A percentile compares a stretch with the other conserved stretches of the same genome.
phyloP scores from a whole-genome alignment of 257 asterid species.

The Solanum sejunctum region DNA sequence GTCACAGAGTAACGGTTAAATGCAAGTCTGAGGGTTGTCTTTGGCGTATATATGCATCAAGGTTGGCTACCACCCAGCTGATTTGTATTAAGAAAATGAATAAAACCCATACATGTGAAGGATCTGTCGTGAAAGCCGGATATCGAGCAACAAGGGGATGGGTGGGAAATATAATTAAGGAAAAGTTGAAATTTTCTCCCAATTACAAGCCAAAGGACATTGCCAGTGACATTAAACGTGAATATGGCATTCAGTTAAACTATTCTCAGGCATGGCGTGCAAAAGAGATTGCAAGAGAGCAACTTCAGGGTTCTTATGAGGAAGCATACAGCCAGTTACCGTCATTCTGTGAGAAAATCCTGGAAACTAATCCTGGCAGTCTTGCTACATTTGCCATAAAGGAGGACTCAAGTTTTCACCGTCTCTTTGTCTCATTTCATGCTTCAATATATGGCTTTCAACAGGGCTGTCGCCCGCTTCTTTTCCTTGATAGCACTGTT shows the following conservation, averaged over 20 bases:
- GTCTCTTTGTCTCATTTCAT: conserved; percentile 73
- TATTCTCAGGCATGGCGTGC: conserved; percentile 99
- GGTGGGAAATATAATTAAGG: conserved; percentile 93
- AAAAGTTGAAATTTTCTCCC: conserved; percentile 78
- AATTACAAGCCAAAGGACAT: conserved; percentile 91
- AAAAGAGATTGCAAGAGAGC: conserved; percentile 95
- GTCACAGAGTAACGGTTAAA: conserved; percentile 95
- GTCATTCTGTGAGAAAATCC: conserved; percentile 68
- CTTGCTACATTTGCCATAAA: conserved; percentile 67
- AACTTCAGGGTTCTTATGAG: conserved; percentile 93
- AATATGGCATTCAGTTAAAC: conserved; percentile 94
- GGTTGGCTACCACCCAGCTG: conserved; percentile 83
- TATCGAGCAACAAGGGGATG: conserved; percentile 94
- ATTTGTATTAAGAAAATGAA: conserved; percentile 89
- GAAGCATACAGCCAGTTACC: conserved; percentile 92
- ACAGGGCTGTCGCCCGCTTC: conserved; percentile 80
- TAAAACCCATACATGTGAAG: conserved; percentile 79
- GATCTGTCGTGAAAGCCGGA: conserved; percentile 82
- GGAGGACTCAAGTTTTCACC: conserved; percentile 88
- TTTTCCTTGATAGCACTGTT: conserved; percentile 84
- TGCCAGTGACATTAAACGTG: conserved; percentile 87
- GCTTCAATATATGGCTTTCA: conserved; percentile 86
- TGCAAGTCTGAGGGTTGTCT: conserved; percentile 97
- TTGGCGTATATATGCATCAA: conserved; percentile 93
- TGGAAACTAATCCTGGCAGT: conserved; percentile 94